Base-by-base conservation (phyloP, 192 early-diverging fungal genomes). In the Blastocladiella britannica region DNA sequence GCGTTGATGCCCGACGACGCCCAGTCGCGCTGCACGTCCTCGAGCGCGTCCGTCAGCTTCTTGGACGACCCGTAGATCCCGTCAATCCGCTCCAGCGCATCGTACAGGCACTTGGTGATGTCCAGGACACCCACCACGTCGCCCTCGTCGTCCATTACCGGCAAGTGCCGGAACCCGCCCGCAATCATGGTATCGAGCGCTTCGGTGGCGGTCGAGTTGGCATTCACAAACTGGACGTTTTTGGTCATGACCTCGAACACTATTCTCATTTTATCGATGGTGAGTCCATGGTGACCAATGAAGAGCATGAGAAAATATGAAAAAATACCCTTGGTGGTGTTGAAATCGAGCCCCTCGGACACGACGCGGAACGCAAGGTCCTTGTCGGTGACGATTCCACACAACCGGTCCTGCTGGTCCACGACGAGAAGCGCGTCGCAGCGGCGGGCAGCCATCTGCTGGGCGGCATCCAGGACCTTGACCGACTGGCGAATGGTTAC, bases 351-450 rank as follows among this genome's bases (percentile, higher is more conserved):
- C 18, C 69, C 73, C 58, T 80, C 81, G 20, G 88, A 93, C 20
- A 95, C 90, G 18, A 96, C 91, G 27, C 93, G 74, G 69, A 89
- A 96, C 27, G 92, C 87, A 53, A 97, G 74, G 71, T 97, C 94
- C 72, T 96, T 97, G 55, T 91, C 94, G 0, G 94, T 98, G 62
- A 98, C 86, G 59, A 98, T 98, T 29, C 93, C 94, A 4, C 77
- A 73, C 59, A 97, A 76, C 59, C 87, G 86, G 59, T 91, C 89
- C 23, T 92, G 82, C 26, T 84, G 81, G 65, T 93, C 86, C n/a
- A 94, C 86, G 43, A 95, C 84, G 7, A 98, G 75, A 31, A 98
- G 88, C 62, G 88, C 88, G 66, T 98, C 94, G 5, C 82, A 79
- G 25, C 93, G 78, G 74, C 96, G 96, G 22, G 94, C 94, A 4